Conservation (phyloP, 2,329 filamentous ascomycete species). For the Sporothrix pallida region DNA sequence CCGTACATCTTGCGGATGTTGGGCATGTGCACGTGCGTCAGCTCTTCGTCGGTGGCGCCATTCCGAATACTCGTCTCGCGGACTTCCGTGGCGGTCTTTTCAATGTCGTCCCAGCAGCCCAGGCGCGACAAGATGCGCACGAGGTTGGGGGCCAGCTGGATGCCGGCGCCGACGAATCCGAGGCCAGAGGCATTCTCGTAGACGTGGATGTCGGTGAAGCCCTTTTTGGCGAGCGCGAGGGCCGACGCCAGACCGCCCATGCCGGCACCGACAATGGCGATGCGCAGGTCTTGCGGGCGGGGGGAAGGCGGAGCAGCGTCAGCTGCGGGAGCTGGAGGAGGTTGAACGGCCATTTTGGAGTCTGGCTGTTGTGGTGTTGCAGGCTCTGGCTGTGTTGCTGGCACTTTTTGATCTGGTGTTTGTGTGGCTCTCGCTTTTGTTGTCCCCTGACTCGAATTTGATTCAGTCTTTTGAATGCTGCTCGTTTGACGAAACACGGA, state of each 20-base stretch:
- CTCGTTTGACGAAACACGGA: not conserved
- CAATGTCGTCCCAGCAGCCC: slow-evolving; percentile 74
- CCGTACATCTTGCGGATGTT: slow-evolving; percentile 72
- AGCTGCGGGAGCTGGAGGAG: not conserved
- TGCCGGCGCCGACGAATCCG: slow-evolving; percentile 83
- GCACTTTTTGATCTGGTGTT: not conserved
- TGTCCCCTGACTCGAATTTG: not conserved
- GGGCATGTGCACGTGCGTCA: slow-evolving; percentile 71
- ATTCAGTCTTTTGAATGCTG: not conserved
- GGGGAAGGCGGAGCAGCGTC: not conserved
- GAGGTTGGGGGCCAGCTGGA: slow-evolving; percentile 84
- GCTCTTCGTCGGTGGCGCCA: slow-evolving; percentile 70
- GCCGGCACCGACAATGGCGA: slow-evolving; percentile 51
- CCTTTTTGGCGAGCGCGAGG: slow-evolving; percentile 74
- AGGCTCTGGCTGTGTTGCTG: not conserved
- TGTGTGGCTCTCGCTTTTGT: not conserved
- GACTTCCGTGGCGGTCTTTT: slow-evolving; percentile 72
- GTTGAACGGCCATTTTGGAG: not conserved
- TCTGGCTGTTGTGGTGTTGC: not conserved
- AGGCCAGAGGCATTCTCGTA: slow-evolving; percentile 75
- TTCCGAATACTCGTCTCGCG: slow-evolving; percentile 74
- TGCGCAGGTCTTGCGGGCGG: slow-evolving; percentile 37
- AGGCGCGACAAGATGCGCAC: slow-evolving; percentile 74
- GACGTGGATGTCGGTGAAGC: slow-evolving; percentile 74
- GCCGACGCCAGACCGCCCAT: slow-evolving; percentile 79